Percentiles rank a stretch among this genome's conserved stretches.
Evolutionary conservation across 208 protist genomes (phyloP).

Genomic region (Trichomonas vaginalis): DNA sequence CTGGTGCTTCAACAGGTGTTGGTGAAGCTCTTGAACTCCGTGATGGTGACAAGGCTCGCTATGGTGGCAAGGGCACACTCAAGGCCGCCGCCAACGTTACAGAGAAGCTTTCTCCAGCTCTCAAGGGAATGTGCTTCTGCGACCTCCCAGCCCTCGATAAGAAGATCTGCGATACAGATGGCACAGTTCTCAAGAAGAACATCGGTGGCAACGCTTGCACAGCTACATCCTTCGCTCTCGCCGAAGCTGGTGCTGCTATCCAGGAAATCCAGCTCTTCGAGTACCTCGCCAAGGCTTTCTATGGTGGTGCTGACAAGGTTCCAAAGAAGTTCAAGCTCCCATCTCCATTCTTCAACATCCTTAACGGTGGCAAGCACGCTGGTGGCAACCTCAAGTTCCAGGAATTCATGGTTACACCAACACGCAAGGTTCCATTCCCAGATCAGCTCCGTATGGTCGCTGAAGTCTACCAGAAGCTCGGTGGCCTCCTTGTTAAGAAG

Average conservation of each 20-base stretch:
- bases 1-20: conserved; percentile 91
- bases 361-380: not conserved
- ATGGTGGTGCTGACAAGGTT: not conserved
- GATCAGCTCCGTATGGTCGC: conserved; percentile 34
- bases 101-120: conserved; percentile 62
- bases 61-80: conserved; percentile 75
- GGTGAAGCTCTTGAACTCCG: conserved; percentile 83
- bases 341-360: conserved; percentile 14
- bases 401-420: conserved; percentile 77
- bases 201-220: not conserved
- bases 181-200: not conserved
- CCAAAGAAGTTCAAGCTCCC: conserved; percentile 4
- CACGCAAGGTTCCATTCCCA: conserved; percentile 69
- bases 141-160: not conserved
- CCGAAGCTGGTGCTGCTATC: not conserved
- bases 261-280: not conserved
- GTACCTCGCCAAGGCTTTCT: not conserved
- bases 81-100: conserved; percentile 93
- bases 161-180: not conserved
- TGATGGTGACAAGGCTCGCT: conserved; percentile 70
- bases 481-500: conserved; percentile 76
- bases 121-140: conserved; percentile 46
- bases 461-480: conserved; percentile 93
- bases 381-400: conserved; percentile 17
- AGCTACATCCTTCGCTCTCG: not conserved